Conservation (phyloP, 495 filamentous ascomycete genomes). For the Penicillium taxi region DNA sequence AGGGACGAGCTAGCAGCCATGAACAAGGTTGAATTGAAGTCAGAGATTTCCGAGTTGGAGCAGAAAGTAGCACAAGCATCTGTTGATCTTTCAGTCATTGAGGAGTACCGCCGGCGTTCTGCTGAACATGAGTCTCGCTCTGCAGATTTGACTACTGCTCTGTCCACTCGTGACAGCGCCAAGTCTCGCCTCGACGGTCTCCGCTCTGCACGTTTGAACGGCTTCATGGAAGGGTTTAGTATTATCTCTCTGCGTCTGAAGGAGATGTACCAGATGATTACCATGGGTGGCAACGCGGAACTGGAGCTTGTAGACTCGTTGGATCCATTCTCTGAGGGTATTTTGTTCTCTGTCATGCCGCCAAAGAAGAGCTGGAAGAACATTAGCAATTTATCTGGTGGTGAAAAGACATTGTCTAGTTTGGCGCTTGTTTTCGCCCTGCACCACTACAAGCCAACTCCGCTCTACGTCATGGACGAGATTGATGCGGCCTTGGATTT, state of each 20-base stretch:
- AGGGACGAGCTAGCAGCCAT: conserved; percentile 90
- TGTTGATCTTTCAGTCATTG: conserved; percentile 84
- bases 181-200: conserved; percentile 89
- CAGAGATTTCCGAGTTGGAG: conserved; percentile 80
- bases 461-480: conserved; percentile 98
- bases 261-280: conserved; percentile 99
- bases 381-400: conserved; percentile 86
- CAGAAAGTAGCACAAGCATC: conserved; percentile 85
- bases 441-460: conserved; percentile 97
- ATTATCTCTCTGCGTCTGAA: conserved; percentile 92
- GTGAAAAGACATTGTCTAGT: conserved; percentile 93
- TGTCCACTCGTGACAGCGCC: conserved; percentile 69
- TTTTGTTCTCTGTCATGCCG: conserved; percentile 95
- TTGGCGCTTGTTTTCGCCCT: conserved; percentile 93
- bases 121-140: conserved; percentile 79
- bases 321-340: conserved; percentile 95
- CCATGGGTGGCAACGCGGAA: conserved; percentile 98
- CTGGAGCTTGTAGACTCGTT: conserved; percentile 91
- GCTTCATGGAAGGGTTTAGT: conserved; percentile 97
- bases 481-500: conserved; percentile 98
- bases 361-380: conserved; percentile 99
- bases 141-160: conserved; percentile 67
- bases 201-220: conserved; percentile 78
- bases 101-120: conserved; percentile 84
- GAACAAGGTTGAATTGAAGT: conserved; percentile 79